phyloP scores from a whole-genome alignment of 495 filamentous ascomycete genomes.

The Rhizodiscina lignyota region DNA sequence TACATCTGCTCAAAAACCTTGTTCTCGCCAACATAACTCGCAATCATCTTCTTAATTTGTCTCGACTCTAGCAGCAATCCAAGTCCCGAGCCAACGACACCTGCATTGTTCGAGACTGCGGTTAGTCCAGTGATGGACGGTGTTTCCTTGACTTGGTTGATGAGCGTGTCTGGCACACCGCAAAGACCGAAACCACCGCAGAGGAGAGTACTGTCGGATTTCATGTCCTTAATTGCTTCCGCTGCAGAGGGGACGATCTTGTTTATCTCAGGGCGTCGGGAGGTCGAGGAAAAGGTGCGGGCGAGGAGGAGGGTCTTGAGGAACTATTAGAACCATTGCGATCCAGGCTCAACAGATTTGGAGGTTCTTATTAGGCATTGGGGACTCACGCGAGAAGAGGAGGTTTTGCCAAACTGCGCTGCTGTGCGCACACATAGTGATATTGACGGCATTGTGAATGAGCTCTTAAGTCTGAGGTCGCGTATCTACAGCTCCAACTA shows the following conservation, averaged over 20 bases:
- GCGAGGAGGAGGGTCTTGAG: conserved; percentile 13
- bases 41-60: conserved; percentile 41
- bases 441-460: conserved; percentile 4
- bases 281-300: conserved; percentile 18
- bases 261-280: conserved; percentile 21
- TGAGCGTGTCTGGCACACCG: conserved; percentile 18
- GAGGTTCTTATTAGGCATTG: background rate
- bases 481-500: too few species aligned
- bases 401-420: background rate
- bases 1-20: conserved; percentile 49
- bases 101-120: conserved; percentile 51
- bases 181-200: conserved; percentile 19
- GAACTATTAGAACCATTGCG: background rate
- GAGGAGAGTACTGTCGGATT: conserved; percentile 14
- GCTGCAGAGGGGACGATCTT: conserved; percentile 19
- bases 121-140: conserved; percentile 28
- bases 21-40: conserved; percentile 45
- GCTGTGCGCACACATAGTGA: conserved; percentile 1
- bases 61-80: conserved; percentile 24
- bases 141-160: conserved; percentile 10
- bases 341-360: conserved; percentile 2
- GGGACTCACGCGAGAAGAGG: background rate
- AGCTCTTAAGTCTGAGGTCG: too few species aligned
- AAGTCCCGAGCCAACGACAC: conserved; percentile 35
- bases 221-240: conserved; percentile 16